Evolutionary conservation across 192 early-diverging fungal species (phyloP).

Genomic region (Radiomyces spectabilis): DNA sequence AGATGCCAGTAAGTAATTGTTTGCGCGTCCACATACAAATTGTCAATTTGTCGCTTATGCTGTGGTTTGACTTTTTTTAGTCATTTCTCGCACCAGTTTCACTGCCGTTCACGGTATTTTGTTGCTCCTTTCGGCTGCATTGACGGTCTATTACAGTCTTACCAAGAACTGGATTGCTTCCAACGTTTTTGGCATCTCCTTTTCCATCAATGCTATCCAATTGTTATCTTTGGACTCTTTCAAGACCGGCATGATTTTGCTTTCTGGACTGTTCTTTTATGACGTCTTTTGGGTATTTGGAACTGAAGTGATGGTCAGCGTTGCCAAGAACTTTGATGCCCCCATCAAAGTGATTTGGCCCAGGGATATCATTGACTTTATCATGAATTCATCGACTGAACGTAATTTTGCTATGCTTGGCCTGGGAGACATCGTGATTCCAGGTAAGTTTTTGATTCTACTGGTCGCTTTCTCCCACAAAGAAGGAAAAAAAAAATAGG

Average conservation of each 20-base stretch:
- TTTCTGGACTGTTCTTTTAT: slow-evolving; percentile 88
- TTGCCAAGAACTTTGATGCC: slow-evolving; percentile 92
- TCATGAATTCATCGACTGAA: slow-evolving; percentile 33
- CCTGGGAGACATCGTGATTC: slow-evolving; percentile 94
- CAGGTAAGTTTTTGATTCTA: slow-evolving; percentile 63
- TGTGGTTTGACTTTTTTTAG: slow-evolving; percentile 33
- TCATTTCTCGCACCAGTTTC: slow-evolving; percentile 46
- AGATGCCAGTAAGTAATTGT: slow-evolving; percentile 45
- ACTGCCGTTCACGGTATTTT: slow-evolving; percentile 61
- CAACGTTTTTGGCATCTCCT: slow-evolving; percentile 83
- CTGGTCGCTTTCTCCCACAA: too few species aligned
- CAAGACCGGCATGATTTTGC: slow-evolving; percentile 92
- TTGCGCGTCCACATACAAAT: too few species aligned
- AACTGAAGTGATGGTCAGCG: slow-evolving; percentile 96
- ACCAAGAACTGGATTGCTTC: slow-evolving; percentile 93
- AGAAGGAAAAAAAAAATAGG: neutral
- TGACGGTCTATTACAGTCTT: slow-evolving; percentile 68
- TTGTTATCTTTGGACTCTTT: slow-evolving; percentile 91
- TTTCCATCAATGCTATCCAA: slow-evolving; percentile 78
- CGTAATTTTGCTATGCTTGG: slow-evolving; percentile 86
- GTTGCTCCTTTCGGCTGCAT: slow-evolving; percentile 40
- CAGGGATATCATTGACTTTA: slow-evolving; percentile 51
- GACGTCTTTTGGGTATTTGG: slow-evolving; percentile 99
- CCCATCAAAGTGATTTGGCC: slow-evolving; percentile 95
- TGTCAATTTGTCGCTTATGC: neutral